Evolutionary conservation across 2,329 filamentous ascomycete species (phyloP).

Genomic region (Clarireedia sp.): DNA sequence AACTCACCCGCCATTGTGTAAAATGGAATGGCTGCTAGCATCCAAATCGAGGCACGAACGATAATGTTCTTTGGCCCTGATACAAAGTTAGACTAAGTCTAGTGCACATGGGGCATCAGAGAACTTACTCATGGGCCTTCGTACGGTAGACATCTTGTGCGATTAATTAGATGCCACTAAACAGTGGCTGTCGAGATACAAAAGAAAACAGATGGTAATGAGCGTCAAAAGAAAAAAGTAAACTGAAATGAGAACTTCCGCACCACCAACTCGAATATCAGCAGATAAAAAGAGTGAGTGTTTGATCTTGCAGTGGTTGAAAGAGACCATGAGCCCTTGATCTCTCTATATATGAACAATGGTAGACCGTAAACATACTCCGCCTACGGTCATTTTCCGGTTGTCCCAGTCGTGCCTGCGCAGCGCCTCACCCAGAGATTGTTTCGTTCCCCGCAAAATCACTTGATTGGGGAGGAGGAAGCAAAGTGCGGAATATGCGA

Average conservation of each 20-base stretch:
- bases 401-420: too few relatives aligned
- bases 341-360: slow-evolving; percentile 2
- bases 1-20: not conserved
- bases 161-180: not conserved
- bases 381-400: too few relatives aligned
- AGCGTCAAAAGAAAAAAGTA: slow-evolving; percentile 1
- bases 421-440: too few relatives aligned
- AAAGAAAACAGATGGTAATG: not conserved
- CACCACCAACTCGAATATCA: not conserved
- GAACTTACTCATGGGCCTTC: slow-evolving; percentile 7
- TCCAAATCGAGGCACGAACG: slow-evolving; percentile 3
- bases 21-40: slow-evolving; percentile 4
- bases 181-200: not conserved
- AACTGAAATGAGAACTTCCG: not conserved
- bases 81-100: not conserved
- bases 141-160: slow-evolving; percentile 2
- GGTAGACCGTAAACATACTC: not conserved
- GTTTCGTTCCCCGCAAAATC: not conserved
- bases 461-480: not conserved
- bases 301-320: not conserved
- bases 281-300: not conserved
- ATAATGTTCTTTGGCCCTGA: slow-evolving; percentile 6
- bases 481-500: not conserved
- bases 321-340: not conserved
- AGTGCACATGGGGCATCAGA: not conserved